Conservation (phyloP, 2,329 filamentous ascomycete genomes). For the Colletotrichum siamense region DNA sequence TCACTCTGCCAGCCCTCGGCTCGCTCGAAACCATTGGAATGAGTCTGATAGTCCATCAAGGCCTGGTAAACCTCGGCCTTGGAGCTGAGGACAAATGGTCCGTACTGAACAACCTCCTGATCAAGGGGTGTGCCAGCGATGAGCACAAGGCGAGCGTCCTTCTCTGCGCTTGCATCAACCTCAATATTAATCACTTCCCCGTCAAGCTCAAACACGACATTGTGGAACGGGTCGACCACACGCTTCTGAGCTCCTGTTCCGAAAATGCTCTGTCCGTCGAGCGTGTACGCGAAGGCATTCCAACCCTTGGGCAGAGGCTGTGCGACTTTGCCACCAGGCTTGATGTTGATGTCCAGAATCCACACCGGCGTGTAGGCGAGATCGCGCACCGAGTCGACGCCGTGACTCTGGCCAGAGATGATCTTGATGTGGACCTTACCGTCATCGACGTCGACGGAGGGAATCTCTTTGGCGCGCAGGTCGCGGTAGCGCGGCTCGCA, state of each 20-base stretch:
- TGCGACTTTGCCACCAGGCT: constrained; percentile 77
- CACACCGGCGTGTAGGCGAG: constrained; percentile 97
- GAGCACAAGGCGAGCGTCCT: constrained; percentile 67
- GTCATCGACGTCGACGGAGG: constrained; percentile 71
- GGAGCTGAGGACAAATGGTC: constrained; percentile 80
- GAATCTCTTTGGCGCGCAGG: constrained; percentile 79
- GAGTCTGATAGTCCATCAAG: constrained; percentile 75
- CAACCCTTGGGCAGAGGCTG: constrained; percentile 81
- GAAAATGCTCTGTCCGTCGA: constrained; percentile 75
- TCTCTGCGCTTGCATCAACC: constrained; percentile 69
- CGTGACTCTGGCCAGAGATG: constrained; percentile 85
- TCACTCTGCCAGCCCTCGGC: constrained; percentile 82
- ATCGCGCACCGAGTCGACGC: constrained; percentile 86
- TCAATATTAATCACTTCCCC: constrained; percentile 78
- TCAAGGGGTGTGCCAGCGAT: constrained; percentile 82
- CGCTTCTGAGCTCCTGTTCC: constrained; percentile 56
- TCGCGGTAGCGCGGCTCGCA: constrained; percentile 95
- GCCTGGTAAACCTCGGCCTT: constrained; percentile 79
- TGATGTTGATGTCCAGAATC: constrained; percentile 83
- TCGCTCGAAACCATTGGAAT: constrained; percentile 80
- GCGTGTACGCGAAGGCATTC: constrained; percentile 89
- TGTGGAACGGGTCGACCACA: constrained; percentile 76
- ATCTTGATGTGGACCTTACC: constrained; percentile 84
- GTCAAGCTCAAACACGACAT: constrained; percentile 82
- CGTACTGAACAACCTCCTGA: constrained; percentile 83